Percentiles rank a stretch among this genome's conserved stretches.
phyloP scores from a whole-genome alignment of 2,329 filamentous ascomycete species.

The Diaporthe ampelina region DNA sequence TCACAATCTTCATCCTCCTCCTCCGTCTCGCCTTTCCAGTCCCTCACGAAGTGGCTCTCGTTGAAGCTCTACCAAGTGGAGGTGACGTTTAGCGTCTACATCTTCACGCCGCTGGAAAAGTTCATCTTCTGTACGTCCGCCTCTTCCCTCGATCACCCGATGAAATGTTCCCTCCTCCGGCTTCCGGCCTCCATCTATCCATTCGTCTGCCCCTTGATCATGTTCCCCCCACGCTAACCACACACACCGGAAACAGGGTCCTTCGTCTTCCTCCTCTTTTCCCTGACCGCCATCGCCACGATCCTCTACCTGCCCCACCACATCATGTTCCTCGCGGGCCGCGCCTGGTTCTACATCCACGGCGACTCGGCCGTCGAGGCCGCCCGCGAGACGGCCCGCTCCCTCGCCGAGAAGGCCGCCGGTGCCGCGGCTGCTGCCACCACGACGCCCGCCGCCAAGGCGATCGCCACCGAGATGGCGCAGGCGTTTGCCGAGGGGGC shows the following conservation, averaged over 20 bases:
- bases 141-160: background rate
- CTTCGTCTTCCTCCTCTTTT: conserved; percentile 89
- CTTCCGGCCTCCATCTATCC: background rate
- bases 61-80: conserved; percentile 99
- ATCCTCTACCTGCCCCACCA: conserved; percentile 96
- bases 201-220: background rate
- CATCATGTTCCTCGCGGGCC: conserved; percentile 82
- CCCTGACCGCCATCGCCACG: conserved; percentile 87
- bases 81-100: conserved; percentile 96
- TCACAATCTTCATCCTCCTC: conserved; percentile 45
- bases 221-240: background rate
- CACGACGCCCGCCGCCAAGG: conserved; percentile 16
- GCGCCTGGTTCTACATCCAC: conserved; percentile 94
- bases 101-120: conserved; percentile 96
- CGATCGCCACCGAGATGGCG: conserved; percentile 49
- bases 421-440: conserved; percentile 6
- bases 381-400: conserved; percentile 58
- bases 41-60: conserved; percentile 86
- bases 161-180: background rate
- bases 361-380: conserved; percentile 77
- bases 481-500: conserved; percentile 49
- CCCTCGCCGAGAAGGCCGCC: conserved; percentile 47
- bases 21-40: conserved; percentile 51
- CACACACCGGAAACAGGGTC: conserved; percentile 72
- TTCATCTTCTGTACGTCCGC: conserved; percentile 91